phyloP scores from a whole-genome alignment of 176 grass and related monocot species.

The Oryza rufipogon region DNA sequence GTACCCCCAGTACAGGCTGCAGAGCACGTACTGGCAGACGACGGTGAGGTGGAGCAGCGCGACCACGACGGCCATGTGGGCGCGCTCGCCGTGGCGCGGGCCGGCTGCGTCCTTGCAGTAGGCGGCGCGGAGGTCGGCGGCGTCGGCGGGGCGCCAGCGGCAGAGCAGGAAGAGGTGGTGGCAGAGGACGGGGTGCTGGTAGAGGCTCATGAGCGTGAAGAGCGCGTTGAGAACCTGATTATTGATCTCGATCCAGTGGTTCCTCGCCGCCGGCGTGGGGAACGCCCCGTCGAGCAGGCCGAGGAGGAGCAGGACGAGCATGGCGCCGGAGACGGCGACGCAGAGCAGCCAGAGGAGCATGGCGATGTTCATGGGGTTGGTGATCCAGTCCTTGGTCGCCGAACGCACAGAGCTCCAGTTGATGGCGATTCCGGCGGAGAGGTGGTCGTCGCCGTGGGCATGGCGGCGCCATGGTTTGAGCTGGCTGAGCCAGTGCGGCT shows the following conservation, averaged over 20 bases:
- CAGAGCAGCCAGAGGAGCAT: slow-evolving; percentile 72
- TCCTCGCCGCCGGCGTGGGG: slow-evolving; percentile 43
- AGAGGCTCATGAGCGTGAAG: slow-evolving; percentile 85
- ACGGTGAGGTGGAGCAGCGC: slow-evolving; percentile 71
- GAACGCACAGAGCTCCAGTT: slow-evolving; percentile 31
- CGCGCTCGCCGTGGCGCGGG: slow-evolving; percentile 39
- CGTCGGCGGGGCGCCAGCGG: slow-evolving; percentile 58
- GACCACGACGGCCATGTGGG: slow-evolving; percentile 61
- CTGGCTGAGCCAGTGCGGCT: slow-evolving; percentile 41
- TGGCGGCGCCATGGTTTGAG: slow-evolving; percentile 15
- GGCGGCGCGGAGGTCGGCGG: slow-evolving; percentile 49
- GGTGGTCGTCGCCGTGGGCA: not conserved
- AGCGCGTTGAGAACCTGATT: slow-evolving; percentile 86
- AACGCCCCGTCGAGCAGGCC: slow-evolving; percentile 58
- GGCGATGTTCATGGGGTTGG: slow-evolving; percentile 71
- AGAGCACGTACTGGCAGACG: slow-evolving; percentile 58
- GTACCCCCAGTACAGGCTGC: slow-evolving; percentile 75
- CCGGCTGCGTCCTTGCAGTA: slow-evolving; percentile 56
- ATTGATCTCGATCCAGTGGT: slow-evolving; percentile 71
- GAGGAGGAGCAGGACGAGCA: slow-evolving; percentile 62
- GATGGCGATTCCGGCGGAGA: not conserved
- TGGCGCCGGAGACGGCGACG: slow-evolving; percentile 57
- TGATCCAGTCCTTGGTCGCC: slow-evolving; percentile 47
- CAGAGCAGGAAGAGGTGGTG: slow-evolving; percentile 64
- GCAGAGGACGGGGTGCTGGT: slow-evolving; percentile 73